Conservation (phyloP, 768 basidiomycete genomes). For the Pholiota microspora region DNA sequence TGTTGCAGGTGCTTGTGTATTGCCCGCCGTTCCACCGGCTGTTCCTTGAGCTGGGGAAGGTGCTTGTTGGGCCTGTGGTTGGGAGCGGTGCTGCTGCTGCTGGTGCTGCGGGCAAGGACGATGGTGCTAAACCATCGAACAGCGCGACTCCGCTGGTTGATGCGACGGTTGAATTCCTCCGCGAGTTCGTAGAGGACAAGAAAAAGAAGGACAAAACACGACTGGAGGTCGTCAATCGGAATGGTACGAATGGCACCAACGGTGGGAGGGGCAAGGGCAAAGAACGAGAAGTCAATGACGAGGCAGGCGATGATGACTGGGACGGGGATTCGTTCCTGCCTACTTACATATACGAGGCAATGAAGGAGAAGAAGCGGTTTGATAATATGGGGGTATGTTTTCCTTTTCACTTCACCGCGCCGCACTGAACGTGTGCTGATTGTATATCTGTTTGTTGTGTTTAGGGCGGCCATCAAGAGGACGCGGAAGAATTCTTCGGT, state of each 20-base stretch:
- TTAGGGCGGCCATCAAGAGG: slow-evolving; percentile 92
- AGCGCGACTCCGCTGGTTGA: slow-evolving; percentile 56
- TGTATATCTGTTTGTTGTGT: no score
- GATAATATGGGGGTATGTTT: slow-evolving; percentile 78
- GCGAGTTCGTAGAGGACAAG: slow-evolving; percentile 59
- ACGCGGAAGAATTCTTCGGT: slow-evolving; percentile 98
- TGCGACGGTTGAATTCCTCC: slow-evolving; percentile 71
- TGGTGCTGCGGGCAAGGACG: not conserved
- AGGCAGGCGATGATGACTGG: slow-evolving; percentile 44
- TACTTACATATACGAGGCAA: slow-evolving; percentile 83
- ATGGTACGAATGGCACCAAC: slow-evolving; percentile 10
- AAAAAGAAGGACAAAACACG: slow-evolving; percentile 18
- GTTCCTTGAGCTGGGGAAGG: slow-evolving; percentile 67
- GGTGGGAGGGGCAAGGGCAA: slow-evolving; percentile 27
- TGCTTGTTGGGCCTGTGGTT: slow-evolving; percentile 30
- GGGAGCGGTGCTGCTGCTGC: slow-evolving; percentile 2
- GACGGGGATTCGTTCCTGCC: slow-evolving; percentile 77
- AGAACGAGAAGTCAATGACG: slow-evolving; percentile 25
- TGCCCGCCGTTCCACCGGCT: slow-evolving; percentile 83
- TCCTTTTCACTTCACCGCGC: slow-evolving; percentile 7
- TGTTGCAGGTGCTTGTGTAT: slow-evolving; percentile 88
- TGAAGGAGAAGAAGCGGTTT: slow-evolving; percentile 92
- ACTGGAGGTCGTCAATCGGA: slow-evolving; percentile 19
- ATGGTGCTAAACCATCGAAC: slow-evolving; percentile 3
- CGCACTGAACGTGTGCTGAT: no score